Evolutionary conservation across 164 flowering plant genomes (phyloP).

Genomic region (Malania oleifera): DNA sequence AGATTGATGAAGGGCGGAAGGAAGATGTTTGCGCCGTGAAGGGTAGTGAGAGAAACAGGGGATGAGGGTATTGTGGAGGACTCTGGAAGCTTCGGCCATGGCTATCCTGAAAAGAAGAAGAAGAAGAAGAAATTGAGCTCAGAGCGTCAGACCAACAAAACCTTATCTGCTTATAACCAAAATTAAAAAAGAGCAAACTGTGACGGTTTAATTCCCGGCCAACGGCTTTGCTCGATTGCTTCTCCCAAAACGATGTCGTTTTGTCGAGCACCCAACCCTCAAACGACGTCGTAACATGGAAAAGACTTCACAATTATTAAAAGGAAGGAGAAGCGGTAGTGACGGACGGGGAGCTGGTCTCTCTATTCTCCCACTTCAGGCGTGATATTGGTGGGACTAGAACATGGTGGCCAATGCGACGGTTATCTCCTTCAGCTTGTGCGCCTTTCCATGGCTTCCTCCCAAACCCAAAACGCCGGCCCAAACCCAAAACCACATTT

Average conservation of each 20-base stretch:
- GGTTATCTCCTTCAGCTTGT: slow-evolving; percentile 50
- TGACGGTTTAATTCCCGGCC: too few relatives aligned
- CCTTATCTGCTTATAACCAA: slow-evolving; percentile 20
- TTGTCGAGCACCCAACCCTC: too few relatives aligned
- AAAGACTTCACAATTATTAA: too few relatives aligned
- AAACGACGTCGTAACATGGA: too few relatives aligned
- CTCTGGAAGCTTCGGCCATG: slow-evolving; percentile 59
- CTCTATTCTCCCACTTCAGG: too few relatives aligned
- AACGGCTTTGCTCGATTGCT: too few relatives aligned
- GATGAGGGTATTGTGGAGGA: slow-evolving; percentile 29
- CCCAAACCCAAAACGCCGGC: slow-evolving; percentile 8
- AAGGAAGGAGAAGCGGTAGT: too few relatives aligned
- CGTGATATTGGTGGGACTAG: background rate
- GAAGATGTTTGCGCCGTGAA: slow-evolving; percentile 10
- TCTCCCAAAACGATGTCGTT: too few relatives aligned
- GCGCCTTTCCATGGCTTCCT: slow-evolving; percentile 12
- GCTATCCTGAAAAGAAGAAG: too few relatives aligned
- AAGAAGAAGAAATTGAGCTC: slow-evolving; percentile 9
- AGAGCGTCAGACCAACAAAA: too few relatives aligned
- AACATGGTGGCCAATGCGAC: slow-evolving; percentile 27
- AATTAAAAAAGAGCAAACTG: too few relatives aligned
- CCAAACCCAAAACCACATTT: slow-evolving; percentile 8
- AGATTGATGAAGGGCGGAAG: background rate
- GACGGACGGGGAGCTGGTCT: too few relatives aligned
- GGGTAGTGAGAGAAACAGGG: slow-evolving; percentile 29